A percentile compares a stretch with the other conserved stretches of the same genome.
Evolutionary conservation across 345 rosid genomes (phyloP).

Genomic region (Jatropha curcas): DNA sequence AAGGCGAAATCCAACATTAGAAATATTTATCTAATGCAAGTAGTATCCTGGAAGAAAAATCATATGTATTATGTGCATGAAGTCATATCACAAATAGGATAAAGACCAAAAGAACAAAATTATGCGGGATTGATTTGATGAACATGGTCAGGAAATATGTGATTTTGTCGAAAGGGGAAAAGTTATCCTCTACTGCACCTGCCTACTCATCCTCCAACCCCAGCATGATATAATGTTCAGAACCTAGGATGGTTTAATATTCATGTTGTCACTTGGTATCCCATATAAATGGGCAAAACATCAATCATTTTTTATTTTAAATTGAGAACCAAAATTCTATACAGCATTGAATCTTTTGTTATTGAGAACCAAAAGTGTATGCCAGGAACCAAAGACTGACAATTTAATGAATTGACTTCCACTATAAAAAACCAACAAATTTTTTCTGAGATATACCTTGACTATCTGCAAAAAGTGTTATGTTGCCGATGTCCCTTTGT

Average conservation of each 20-base stretch:
- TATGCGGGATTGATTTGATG: background rate
- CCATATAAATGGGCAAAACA: background rate
- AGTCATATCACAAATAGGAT: background rate
- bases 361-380: background rate
- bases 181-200: no score
- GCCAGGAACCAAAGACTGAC: background rate
- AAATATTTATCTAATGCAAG: background rate
- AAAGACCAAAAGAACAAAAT: background rate
- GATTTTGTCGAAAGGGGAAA: background rate
- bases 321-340: background rate
- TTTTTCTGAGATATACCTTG: constrained; percentile 54
- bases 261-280: background rate
- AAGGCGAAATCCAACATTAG: background rate
- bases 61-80: background rate
- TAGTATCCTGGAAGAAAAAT: background rate
- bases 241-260: no score
- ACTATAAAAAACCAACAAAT: background rate
- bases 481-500: constrained; percentile 90
- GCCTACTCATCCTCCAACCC: no score
- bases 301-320: background rate
- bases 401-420: background rate
- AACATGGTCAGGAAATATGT: background rate
- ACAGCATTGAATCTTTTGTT: background rate
- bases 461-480: constrained; percentile 97
- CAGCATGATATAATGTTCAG: no score